Evolutionary conservation across 192 early-diverging fungal genomes (phyloP), one percentile per base, ranked within the genome.

Genomic region (Backusella tarrabulga): DNA sequence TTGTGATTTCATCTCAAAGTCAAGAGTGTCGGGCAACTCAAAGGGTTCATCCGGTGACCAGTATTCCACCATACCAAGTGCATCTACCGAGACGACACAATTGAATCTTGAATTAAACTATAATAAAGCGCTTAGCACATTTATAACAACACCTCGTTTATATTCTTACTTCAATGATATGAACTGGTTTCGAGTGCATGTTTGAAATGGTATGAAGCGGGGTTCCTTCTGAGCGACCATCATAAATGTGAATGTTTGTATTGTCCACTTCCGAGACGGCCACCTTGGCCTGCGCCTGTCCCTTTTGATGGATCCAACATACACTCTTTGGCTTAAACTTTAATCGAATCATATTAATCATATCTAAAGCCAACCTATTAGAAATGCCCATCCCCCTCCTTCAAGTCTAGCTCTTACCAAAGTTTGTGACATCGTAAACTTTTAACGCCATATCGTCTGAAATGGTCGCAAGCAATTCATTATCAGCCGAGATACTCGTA

Each of bases 401-500:
- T 26, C 8, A 0, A 0, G 14, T 38, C 21, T 6, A 12, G 2
- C 50, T 44, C 80, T 56, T 84, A 94, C 93, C 95, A 88, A 99
- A 99, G 81, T 97, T 97, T 38, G 95, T 87, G 5, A 99, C 88
- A 85, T 99, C 98, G 79, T 96, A 99, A 7, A 99, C 86, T 79
- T 99, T 99, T 76, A 98, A 76, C 6, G 89, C 87, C 79, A 93
- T 94, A 83, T 98, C 97, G 11, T 88, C 90, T 0, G 92, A 90
- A 34, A 91, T 87, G 0, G 96, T 97, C 1, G 95, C 96, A 74
- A 98, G 87, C 38, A 96, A 77, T 68, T 88, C 83, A 1, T 95
- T 93, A 72, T 99, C 97, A 35, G 83, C 76, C 21, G 93, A 95
- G 9, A 90, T 79, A 40, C 85, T 82, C 26, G 90, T 85, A 8